A percentile compares a stretch with the other conserved stretches of the same genome.
phyloP scores from a whole-genome alignment of 2,329 filamentous ascomycete species.

The Colletotrichum sp. region DNA sequence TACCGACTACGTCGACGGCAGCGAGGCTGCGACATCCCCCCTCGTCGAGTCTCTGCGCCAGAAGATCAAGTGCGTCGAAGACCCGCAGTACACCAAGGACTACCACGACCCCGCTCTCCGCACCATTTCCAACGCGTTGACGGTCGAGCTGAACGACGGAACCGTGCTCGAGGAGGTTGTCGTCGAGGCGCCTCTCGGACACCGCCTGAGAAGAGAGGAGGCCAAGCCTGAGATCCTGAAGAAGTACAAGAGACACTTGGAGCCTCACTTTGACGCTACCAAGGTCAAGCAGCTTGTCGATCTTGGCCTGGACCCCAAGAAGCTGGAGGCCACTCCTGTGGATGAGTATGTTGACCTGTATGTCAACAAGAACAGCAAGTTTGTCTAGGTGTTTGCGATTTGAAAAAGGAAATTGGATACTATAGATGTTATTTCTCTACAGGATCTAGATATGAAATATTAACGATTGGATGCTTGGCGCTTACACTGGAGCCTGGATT shows the following conservation, averaged over 20 bases:
- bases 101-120: slow-evolving; percentile 95
- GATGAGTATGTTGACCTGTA: slow-evolving; percentile 95
- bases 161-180: slow-evolving; percentile 89
- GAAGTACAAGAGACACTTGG: slow-evolving; percentile 94
- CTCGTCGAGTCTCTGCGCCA: slow-evolving; percentile 90
- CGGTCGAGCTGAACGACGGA: slow-evolving; percentile 92
- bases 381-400: slow-evolving; percentile 39
- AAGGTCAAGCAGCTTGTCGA: slow-evolving; percentile 84
- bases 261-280: slow-evolving; percentile 77
- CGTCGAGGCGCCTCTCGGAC: slow-evolving; percentile 93
- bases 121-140: slow-evolving; percentile 96
- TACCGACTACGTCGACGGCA: slow-evolving; percentile 90
- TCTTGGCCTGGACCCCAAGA: slow-evolving; percentile 75
- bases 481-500: not conserved
- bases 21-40: slow-evolving; percentile 87
- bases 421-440: not conserved
- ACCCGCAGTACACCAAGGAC: slow-evolving; percentile 90
- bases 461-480: not conserved
- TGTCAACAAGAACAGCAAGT: slow-evolving; percentile 66
- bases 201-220: slow-evolving; percentile 89
- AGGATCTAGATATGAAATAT: not conserved
- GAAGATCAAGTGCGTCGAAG: slow-evolving; percentile 96
- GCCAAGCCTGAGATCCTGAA: slow-evolving; percentile 95
- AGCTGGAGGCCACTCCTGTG: slow-evolving; percentile 80
- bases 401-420: not conserved